Evolutionary conservation across 495 filamentous ascomycete species (phyloP).

Genomic region (Lichina pygmaea): DNA sequence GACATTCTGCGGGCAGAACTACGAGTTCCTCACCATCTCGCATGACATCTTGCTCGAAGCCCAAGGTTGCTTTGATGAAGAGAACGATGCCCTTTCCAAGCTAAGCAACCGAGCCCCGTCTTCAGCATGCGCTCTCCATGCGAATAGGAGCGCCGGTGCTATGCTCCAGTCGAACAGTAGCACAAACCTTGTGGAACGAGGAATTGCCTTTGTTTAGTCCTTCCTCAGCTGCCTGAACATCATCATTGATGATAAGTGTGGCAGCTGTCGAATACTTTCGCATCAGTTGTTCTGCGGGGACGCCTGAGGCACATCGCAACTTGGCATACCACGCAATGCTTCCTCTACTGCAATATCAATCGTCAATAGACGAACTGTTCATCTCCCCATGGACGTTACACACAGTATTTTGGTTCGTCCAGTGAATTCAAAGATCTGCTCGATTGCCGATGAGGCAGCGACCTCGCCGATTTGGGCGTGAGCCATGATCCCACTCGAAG

Average conservation of each 20-base stretch:
- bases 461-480: constrained; percentile 19
- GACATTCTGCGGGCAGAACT: background rate
- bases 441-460: constrained; percentile 18
- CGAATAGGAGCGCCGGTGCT: too few species aligned
- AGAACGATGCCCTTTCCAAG: constrained; percentile 56
- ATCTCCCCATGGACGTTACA: constrained; percentile 7
- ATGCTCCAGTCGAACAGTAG: background rate
- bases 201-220: constrained; percentile 44
- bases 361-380: background rate
- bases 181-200: constrained; percentile 59
- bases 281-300: background rate
- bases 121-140: background rate
- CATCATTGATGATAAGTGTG: constrained; percentile 70
- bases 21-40: constrained; percentile 29
- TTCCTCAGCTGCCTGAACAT: constrained; percentile 64
- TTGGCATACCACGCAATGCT: constrained; percentile 27
- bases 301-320: background rate
- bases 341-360: constrained; percentile 23
- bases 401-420: constrained; percentile 32
- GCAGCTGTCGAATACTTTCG: constrained; percentile 6
- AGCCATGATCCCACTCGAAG: constrained; percentile 21
- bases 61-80: constrained; percentile 67
- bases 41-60: constrained; percentile 92
- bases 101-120: constrained; percentile 11
- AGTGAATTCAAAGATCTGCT: constrained; percentile 23